Evolutionary conservation across 2,329 filamentous ascomycete species (phyloP).

Genomic region (Aspergillus glaucus): DNA sequence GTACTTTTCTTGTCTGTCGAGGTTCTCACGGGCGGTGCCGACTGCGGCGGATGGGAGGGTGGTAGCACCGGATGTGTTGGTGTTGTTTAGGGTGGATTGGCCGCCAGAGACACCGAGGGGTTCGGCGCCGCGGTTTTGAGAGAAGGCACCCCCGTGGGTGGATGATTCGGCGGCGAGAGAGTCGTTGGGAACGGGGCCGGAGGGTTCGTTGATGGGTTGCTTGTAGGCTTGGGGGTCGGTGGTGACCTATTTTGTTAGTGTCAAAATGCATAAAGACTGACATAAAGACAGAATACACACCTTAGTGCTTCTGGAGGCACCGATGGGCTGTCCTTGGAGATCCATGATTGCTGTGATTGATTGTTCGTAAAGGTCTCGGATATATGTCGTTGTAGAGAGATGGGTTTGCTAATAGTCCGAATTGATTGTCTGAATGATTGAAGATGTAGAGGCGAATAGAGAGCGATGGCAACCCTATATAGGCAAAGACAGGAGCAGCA

Average conservation of each 20-base stretch:
- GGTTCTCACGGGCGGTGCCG: conserved; percentile 41
- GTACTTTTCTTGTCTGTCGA: conserved; percentile 38
- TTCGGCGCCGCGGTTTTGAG: conserved; percentile 51
- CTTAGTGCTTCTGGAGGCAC: conserved; percentile 30
- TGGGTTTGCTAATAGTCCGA: background rate
- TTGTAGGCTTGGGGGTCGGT: conserved; percentile 44
- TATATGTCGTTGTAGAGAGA: background rate
- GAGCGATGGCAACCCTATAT: conserved; percentile 17
- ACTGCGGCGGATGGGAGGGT: conserved; percentile 45
- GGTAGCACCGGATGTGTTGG: conserved; percentile 48
- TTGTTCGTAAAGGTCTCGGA: conserved; percentile 1
- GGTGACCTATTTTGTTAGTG: conserved; percentile 25
- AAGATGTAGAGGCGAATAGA: background rate
- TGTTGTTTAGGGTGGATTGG: conserved; percentile 53
- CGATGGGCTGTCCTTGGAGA: conserved; percentile 34
- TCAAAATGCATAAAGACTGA: background rate
- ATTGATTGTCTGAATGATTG: background rate
- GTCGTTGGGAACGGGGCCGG: conserved; percentile 59
- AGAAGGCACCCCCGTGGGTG: conserved; percentile 53
- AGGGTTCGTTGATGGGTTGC: conserved; percentile 53
- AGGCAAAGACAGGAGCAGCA: conserved; percentile 3
- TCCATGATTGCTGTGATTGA: conserved; percentile 31
- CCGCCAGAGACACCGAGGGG: conserved; percentile 45
- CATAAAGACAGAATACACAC: conserved; percentile 8
- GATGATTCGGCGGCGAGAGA: conserved; percentile 73